phyloP scores from a whole-genome alignment of 129 eudicot species.

The Flaveria trinervia region DNA sequence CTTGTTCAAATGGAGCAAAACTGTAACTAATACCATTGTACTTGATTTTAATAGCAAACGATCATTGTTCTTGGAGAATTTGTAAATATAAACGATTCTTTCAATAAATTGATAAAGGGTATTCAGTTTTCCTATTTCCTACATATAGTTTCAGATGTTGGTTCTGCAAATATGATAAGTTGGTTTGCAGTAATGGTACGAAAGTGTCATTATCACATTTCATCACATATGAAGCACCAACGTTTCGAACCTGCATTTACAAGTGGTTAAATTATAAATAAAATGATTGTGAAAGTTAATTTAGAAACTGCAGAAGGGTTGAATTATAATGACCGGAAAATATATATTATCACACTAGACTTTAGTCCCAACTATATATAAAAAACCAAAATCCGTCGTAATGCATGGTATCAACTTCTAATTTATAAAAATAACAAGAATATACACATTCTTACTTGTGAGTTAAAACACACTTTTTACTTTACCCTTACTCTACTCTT shows the following conservation, averaged over 20 bases:
- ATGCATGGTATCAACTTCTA: too few relatives aligned
- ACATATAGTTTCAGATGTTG: not conserved
- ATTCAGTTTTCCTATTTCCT: not conserved
- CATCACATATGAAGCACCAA: constrained; percentile 76
- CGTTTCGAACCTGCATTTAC: constrained; percentile 65
- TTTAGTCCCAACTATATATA: too few relatives aligned
- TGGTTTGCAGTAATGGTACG: constrained; percentile 21
- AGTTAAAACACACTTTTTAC: too few relatives aligned
- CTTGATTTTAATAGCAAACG: not conserved
- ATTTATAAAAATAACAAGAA: too few relatives aligned
- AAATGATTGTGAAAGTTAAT: too few relatives aligned
- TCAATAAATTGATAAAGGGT: not conserved
- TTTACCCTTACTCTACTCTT: too few relatives aligned
- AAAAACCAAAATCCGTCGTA: too few relatives aligned
- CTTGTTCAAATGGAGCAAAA: not conserved
- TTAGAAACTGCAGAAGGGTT: too few relatives aligned
- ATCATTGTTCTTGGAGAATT: constrained; percentile 6
- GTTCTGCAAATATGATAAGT: not conserved
- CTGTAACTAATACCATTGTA: not conserved
- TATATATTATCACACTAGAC: too few relatives aligned
- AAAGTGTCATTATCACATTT: constrained; percentile 94
- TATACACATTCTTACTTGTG: too few relatives aligned
- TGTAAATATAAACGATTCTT: not conserved
- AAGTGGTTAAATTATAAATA: not conserved
- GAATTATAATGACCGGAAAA: too few relatives aligned